Evolutionary conservation across 164 flowering plant species (phyloP).

Genomic region (Stephania cephalantha): DNA sequence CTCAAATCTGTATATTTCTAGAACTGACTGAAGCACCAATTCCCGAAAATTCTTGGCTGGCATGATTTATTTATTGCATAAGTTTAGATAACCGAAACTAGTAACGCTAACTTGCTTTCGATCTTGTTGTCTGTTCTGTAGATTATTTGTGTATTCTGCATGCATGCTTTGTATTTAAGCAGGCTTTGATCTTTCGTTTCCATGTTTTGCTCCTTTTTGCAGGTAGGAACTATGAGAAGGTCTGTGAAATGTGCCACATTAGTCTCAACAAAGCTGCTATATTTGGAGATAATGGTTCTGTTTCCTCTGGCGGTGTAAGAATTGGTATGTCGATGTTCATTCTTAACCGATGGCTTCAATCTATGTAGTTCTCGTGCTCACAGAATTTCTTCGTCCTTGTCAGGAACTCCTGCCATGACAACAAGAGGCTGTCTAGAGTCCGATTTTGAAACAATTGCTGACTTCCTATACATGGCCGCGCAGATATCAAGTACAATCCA

Average conservation of each 20-base stretch:
- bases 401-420: slow-evolving; percentile 97
- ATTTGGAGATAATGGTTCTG: slow-evolving; percentile 69
- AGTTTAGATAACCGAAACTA: no score
- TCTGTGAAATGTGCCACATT: slow-evolving; percentile 78
- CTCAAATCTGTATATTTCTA: no score
- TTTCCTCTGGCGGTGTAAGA: slow-evolving; percentile 81
- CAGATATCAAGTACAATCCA: slow-evolving; percentile 53
- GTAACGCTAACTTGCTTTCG: not conserved
- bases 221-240: slow-evolving; percentile 80
- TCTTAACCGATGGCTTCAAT: not conserved
- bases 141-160: no score
- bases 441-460: slow-evolving; percentile 83
- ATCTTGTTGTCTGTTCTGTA: not conserved
- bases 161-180: not conserved
- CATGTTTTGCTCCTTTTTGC: slow-evolving; percentile 10
- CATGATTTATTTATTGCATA: not conserved
- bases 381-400: not conserved
- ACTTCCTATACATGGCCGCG: slow-evolving; percentile 69
- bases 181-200: not conserved
- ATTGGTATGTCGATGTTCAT: slow-evolving; percentile 44
- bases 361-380: not conserved
- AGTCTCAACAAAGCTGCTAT: slow-evolving; percentile 73
- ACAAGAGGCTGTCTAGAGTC: slow-evolving; percentile 85
- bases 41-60: not conserved
- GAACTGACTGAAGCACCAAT: not conserved